Base-by-base conservation (phyloP, 306 rosid species). In the Lathyrus tuberosus region DNA sequence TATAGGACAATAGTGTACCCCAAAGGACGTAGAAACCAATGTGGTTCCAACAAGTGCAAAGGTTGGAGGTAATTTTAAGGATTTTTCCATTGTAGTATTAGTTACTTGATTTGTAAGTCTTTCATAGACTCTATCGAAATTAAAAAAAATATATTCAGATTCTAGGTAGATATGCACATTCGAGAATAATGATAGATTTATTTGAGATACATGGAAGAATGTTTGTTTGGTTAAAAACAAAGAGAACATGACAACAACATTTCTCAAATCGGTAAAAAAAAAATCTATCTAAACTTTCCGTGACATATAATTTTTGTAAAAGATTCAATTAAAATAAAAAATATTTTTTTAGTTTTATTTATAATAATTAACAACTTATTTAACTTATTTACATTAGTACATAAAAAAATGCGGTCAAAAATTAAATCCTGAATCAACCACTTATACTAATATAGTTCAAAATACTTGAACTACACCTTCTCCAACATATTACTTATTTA, bases 1-100 rank as follows among this genome's bases (percentile, higher is more conserved):
- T 56, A 41, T 31, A 58, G 20, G n/a, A 35, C 0, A 52, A 38
- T 49, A 30, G 1, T 2, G 18, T 10, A 7, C n/a, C 5, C 20
- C 2, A 62, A 1, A 20, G 9, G 47, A 12, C 76, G 76, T 11
- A 2, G 9, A 26, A 24, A 44, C 6, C 79, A 1, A 76, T 3
- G 61, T 4, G 37, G 26, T 13, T 33, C 8, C 22, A 22, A 9
- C 11, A n/a, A 22, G 43, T 14, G 38, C 2, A 43, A 65, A 70
- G 11, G 10, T 69, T n/a, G 74, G 74, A 47, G 84, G 63, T 72
- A 46, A 54, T 35, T 56, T 72, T 31, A 26, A 71, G 64, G 76
- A 53, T 33, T 12, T 67, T 4, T 13, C 30, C 30, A 26, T 26
- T 24, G 10, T 46, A 35, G 60, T 35, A 16, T 53, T 30, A 10